Base-by-base conservation (phyloP, 2,329 filamentous ascomycete genomes). In the Neoarthrinium moseri region DNA sequence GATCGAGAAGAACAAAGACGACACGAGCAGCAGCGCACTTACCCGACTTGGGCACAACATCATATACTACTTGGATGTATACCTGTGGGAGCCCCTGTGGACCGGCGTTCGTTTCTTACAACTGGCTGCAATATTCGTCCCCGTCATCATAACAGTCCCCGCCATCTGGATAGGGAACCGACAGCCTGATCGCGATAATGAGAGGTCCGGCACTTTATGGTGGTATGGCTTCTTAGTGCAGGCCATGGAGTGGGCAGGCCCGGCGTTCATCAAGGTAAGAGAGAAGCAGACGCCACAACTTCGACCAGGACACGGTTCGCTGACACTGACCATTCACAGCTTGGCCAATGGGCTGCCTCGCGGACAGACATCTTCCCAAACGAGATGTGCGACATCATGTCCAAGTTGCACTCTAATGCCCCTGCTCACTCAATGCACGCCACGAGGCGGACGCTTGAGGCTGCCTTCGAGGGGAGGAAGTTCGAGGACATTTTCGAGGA, bases 321-420 rank as follows among this genome's bases (percentile, higher is more conserved):
- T 63, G 26, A 63, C 44, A n/a, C 29, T 13, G 7, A 15, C 17
- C 17, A 24, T 46, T 7, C 29, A 47, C 56, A 91, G 84, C 81
- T 99, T 45, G 94, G 94, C 13, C 94, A 99, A 83, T 99, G 94
- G 94, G 94, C 94, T 15, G 94, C 94, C 3, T 97, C 94, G 5
- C 80, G 94, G 63, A 89, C 91, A 33, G 94, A 99, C 67, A 96
- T 99, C 61, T 99, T 99, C 63, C 94, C 94, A 2, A 87, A 80
- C 18, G 85, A 96, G 65, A 83, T 99, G 80, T 99, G 94, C 69
- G 81, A 81, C 34, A 84, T 91, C 63, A 94, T 99, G 92, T 95
- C 91, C 2, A 88, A 91, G 51, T 78, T 99, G 36, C 94, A 99
- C 69, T 96, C 94, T 2, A 84, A 97, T 63, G 92, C 94, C 1